Conservation (phyloP, 805 yeast genomes). For the Candida takata region DNA sequence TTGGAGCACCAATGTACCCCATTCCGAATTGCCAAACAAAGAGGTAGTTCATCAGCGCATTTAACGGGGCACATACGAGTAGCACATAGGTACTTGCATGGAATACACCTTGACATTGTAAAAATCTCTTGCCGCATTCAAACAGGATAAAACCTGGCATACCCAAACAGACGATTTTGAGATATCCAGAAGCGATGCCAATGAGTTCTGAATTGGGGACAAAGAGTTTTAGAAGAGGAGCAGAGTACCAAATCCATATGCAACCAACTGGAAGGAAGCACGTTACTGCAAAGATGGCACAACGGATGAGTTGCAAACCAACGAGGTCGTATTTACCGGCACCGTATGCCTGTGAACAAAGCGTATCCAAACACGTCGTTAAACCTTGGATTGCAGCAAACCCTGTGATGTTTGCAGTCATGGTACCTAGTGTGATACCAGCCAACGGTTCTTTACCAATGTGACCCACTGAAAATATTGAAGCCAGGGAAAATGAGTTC, state of each 20-base stretch:
- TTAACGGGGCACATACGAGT: constrained; percentile 63
- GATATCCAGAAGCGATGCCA: constrained; percentile 46
- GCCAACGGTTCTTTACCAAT: constrained; percentile 74
- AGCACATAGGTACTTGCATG: constrained; percentile 73
- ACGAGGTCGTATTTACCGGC: constrained; percentile 67
- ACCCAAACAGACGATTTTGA: constrained; percentile 48
- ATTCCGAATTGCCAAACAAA: constrained; percentile 76
- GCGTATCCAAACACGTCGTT: constrained; percentile 74
- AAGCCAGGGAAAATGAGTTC: constrained; percentile 22
- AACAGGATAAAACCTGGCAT: constrained; percentile 74
- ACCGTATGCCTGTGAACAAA: constrained; percentile 83
- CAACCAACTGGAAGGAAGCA: constrained; percentile 22
- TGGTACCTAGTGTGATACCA: constrained; percentile 75
- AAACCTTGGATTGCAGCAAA: constrained; percentile 79
- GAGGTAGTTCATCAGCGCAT: constrained; percentile 56
- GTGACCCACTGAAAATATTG: constrained; percentile 53
- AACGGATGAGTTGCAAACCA: constrained; percentile 68
- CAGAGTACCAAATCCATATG: constrained; percentile 18
- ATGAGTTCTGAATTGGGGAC: constrained; percentile 19
- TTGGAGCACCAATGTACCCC: constrained; percentile 78
- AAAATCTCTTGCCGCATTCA: constrained; percentile 75
- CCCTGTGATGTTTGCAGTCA: constrained; percentile 72
- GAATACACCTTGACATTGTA: constrained; percentile 84
- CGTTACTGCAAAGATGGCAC: constrained; percentile 33
- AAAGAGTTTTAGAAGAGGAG: constrained; percentile 12